Evolutionary conservation across 208 protist species (phyloP), one percentile per base, ranked within the genome.

Genomic region (Trypanosoma brucei): DNA sequence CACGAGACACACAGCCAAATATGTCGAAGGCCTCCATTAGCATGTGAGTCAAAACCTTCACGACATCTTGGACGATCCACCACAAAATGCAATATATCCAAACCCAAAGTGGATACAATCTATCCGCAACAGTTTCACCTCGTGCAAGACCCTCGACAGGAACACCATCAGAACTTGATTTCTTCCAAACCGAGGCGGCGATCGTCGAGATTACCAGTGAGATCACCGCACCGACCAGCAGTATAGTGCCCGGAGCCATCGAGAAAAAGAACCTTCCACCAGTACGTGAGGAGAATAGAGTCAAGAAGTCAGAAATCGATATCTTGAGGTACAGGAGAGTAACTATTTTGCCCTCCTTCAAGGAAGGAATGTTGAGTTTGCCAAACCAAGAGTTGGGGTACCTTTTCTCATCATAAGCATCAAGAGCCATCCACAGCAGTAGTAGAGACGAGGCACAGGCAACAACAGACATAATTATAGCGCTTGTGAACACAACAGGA

Each of bases 41-140:
- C 42, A 77, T 66, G 74, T 89, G 86, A 40, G 66, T 38, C 36
- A 90, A 13, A 34, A 95, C 82, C 85, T 95, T 95, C 58, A 83
- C 50, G 46, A 76, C 59, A 58, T 95, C 90, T 72, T 95, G 90
- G 46, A 92, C 71, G n/a, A 92, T 37, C 86, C 86, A 95, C 86
- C 86, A 93, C 62, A 93, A 65, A n/a, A 95, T 72, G 72, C 90
- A 93, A 75, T 95, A 93, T 61, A 92, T 83, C 90, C 90, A 95
- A 58, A 93, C 79, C 83, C 81, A 92, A 65, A 96, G 71, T 39
- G 91, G 85, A 56, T 86, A 71, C 59, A 92, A 73, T 53, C 66
- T 84, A 62, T 93, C 70, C 13, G 59, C 44, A 54, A 65, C 68
- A 31, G 4, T 68, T 33, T 83, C 59, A 58, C 81, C 82, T 58